A percentile compares a stretch with the other conserved stretches of the same genome.
These are phyloP conservation scores for Quercus wislizeni DNA, from an alignment of 306 rosid genomes.

Conservation along the genomic window DNA sequence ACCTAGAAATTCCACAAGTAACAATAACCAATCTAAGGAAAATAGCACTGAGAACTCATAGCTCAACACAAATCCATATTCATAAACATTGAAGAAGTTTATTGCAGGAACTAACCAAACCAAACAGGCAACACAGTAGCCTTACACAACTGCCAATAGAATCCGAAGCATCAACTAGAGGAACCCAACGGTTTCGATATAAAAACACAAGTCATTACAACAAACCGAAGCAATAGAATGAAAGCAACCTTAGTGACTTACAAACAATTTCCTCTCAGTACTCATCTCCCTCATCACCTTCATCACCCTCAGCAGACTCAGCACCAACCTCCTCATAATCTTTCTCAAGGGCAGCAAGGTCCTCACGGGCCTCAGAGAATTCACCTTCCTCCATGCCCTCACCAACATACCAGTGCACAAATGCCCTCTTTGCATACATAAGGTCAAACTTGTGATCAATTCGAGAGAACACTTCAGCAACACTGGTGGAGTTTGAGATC, in stretches of 20 bases:
- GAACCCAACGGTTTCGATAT: neutral
- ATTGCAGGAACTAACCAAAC: conserved; percentile 6
- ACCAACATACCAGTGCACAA: conserved; percentile 87
- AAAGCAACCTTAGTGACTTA: neutral
- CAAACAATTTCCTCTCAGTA: conserved; percentile 29
- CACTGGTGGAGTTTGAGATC: conserved; percentile 87
- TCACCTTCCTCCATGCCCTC: conserved; percentile 94
- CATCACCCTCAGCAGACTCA: conserved; percentile 65
- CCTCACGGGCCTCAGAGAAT: conserved; percentile 83
- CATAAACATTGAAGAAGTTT: conserved; percentile 14
- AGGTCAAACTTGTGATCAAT: conserved; percentile 83
- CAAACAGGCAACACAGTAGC: neutral
- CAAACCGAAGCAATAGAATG: neutral
- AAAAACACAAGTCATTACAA: neutral
- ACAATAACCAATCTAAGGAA: neutral
- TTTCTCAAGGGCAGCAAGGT: conserved; percentile 78
- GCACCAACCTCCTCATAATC: conserved; percentile 83
- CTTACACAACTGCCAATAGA: neutral
- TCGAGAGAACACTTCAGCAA: conserved; percentile 77
- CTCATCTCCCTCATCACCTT: conserved; percentile 63
- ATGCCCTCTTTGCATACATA: conserved; percentile 83
- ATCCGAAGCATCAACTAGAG: neutral
- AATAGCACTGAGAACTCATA: neutral
- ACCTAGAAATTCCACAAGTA: neutral
- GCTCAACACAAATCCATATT: conserved; percentile 11